Percentiles rank a stretch among this genome's conserved stretches.
Conservation (phyloP, 768 basidiomycete genomes). For the Termitomyces sp. region DNA sequence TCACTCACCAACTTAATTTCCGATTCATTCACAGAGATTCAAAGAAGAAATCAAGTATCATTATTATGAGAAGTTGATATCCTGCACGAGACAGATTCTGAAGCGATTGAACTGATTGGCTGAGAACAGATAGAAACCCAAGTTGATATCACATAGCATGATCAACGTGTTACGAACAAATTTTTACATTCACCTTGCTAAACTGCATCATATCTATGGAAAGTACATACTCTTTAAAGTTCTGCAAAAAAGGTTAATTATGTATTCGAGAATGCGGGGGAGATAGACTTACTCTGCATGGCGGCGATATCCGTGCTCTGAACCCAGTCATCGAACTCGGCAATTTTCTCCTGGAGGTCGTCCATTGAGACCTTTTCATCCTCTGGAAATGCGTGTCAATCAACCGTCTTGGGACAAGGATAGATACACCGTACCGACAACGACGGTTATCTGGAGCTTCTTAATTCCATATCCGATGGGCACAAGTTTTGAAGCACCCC, state of each 20-base stretch:
- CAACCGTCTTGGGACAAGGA: background rate
- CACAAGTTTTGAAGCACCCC: slow-evolving; percentile 93
- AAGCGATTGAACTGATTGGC: slow-evolving; percentile 6
- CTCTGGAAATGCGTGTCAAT: slow-evolving; percentile 43
- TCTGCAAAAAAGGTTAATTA: slow-evolving; percentile 14
- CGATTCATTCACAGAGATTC: slow-evolving; percentile 1
- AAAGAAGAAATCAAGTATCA: background rate
- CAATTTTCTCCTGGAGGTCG: slow-evolving; percentile 88
- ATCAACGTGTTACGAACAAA: background rate
- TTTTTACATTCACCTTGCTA: background rate
- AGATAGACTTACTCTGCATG: slow-evolving; percentile 73
- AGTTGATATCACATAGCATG: background rate
- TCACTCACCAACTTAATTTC: slow-evolving; percentile 12
- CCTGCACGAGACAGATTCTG: slow-evolving; percentile 5
- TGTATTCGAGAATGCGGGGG: background rate
- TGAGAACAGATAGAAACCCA: background rate
- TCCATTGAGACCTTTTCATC: slow-evolving; percentile 92
- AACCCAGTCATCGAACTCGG: slow-evolving; percentile 81
- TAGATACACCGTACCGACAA: slow-evolving; percentile 39
- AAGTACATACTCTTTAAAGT: slow-evolving; percentile 12
- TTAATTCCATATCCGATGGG: slow-evolving; percentile 87
- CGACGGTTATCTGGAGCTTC: slow-evolving; percentile 79
- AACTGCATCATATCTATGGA: background rate
- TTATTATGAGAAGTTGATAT: background rate
- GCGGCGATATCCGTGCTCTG: slow-evolving; percentile 91